Percentiles rank a stretch among this genome's conserved stretches.
Evolutionary conservation across 208 protist genomes (phyloP).

Genomic region (Leishmania guyanensis): DNA sequence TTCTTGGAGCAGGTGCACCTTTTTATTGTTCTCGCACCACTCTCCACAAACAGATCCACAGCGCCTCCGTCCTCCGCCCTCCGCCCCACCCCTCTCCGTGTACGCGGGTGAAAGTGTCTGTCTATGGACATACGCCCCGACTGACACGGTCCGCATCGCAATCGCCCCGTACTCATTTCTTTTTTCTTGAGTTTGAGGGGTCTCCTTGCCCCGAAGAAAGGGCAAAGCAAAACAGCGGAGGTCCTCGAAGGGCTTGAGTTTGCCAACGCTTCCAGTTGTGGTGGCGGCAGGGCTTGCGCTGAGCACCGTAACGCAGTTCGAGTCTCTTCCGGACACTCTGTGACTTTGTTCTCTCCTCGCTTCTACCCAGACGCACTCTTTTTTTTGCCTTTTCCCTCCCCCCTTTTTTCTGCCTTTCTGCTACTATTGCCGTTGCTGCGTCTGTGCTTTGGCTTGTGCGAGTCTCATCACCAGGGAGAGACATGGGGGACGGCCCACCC

Average conservation of each 20-base stretch:
- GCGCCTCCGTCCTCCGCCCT: neutral
- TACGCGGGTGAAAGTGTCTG: neutral
- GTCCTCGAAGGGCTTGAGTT: too few relatives aligned
- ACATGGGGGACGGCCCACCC: neutral
- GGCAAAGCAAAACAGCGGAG: too few relatives aligned
- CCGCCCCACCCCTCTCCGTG: neutral
- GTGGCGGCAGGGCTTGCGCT: too few relatives aligned
- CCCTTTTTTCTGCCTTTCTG: neutral
- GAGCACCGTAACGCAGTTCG: too few relatives aligned
- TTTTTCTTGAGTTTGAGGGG: neutral
- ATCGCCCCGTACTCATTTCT: neutral
- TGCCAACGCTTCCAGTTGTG: too few relatives aligned
- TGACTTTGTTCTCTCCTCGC: neutral
- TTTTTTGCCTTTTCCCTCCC: neutral
- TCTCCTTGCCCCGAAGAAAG: neutral
- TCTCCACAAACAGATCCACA: neutral
- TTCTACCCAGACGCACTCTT: slow-evolving; percentile 10
- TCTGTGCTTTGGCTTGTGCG: neutral
- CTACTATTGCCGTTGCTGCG: neutral
- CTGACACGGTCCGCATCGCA: too few relatives aligned
- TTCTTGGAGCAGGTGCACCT: neutral
- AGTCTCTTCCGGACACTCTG: too few relatives aligned
- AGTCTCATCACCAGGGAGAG: neutral
- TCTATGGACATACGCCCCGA: neutral
- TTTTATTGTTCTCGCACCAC: neutral